Evolutionary conservation across 2,329 filamentous ascomycete species (phyloP).

Genomic region (Apiospora pterosperma): DNA sequence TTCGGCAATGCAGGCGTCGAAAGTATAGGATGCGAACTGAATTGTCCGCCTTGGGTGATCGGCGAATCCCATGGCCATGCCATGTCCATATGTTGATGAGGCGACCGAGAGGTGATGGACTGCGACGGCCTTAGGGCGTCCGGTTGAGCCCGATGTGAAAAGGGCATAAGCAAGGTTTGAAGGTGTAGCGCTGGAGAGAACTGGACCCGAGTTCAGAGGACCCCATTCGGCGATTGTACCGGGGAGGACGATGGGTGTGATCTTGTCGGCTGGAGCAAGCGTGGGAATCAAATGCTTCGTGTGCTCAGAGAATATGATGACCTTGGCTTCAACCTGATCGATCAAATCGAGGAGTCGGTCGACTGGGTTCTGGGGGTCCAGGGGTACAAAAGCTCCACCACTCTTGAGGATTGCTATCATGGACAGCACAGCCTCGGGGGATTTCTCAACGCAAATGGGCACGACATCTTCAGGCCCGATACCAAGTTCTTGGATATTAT

Average conservation of each 20-base stretch:
- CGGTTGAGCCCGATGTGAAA: conserved; percentile 3
- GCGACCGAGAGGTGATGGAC: neutral
- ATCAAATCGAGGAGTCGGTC: neutral
- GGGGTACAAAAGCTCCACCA: neutral
- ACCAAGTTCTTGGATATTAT: neutral
- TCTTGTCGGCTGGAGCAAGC: neutral
- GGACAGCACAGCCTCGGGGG: neutral
- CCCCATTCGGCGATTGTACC: neutral
- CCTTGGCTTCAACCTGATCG: neutral
- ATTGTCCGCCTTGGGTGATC: conserved; percentile 11
- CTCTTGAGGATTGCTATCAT: conserved; percentile 2
- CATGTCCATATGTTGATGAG: neutral
- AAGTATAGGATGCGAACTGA: neutral
- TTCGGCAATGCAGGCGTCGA: neutral
- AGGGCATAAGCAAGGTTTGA: neutral
- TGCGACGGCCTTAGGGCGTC: neutral
- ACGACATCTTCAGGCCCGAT: conserved; percentile 12
- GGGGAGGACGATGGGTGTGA: neutral
- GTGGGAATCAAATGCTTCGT: neutral
- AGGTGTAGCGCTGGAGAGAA: neutral
- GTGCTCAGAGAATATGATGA: neutral
- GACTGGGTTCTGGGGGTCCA: neutral
- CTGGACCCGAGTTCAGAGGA: neutral
- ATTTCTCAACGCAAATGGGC: conserved; percentile 4
- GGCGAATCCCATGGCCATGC: conserved; percentile 25